Evolutionary conservation across 2,329 filamentous ascomycete genomes (phyloP), one percentile per base, ranked within the genome.

Genomic region (Cladosporium sp.): DNA sequence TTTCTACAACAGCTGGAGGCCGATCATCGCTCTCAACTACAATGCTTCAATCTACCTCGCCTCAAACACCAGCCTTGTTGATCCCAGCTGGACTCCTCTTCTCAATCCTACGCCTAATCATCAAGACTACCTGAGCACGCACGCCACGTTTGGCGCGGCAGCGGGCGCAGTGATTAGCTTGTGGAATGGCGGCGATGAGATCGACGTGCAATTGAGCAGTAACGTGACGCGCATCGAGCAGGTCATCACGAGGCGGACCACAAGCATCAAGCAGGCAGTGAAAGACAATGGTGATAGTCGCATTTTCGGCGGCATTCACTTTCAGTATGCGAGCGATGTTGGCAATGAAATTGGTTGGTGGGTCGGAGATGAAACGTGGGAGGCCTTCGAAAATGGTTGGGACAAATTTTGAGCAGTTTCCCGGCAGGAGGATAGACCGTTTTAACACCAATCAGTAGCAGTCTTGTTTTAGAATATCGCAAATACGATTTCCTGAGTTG

Each of bases 251-350:
- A 67, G 73, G 56, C 64, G 63, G 2, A 69, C 68, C 18, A 72
- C 71, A 8, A 75, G 72, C 63, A 53, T 74, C 8, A 69, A 68
- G 28, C 67, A 72, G 39, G 72, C 72, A 14, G 69, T 68, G 2
- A 68, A 68, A 54, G 72, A 74, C 43, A 74, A 74, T 67, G 72
- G 73, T 2, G 68, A 72, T 49, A 74, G 72, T 62, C 66, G 73
- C 28, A 63, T 73, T 3, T 72, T 70, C 61, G 73, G 73, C n/a
- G 73, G 73, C 66, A 71, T 74, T 63, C 71, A 75, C 66, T 74
- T 73, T 60, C 66, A 70, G n/a, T 74, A 72, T 61, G 64, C 71
- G 1, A 69, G 66, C 10, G 68, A 72, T 48, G 70, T 70, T 28
- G 71, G 70, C 2, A 68, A 63, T 54, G 54, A 70, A 16, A 63